Evolutionary conservation across 2,329 filamentous ascomycete genomes (phyloP).

Genomic region (Hirsutella minnesotensis): DNA sequence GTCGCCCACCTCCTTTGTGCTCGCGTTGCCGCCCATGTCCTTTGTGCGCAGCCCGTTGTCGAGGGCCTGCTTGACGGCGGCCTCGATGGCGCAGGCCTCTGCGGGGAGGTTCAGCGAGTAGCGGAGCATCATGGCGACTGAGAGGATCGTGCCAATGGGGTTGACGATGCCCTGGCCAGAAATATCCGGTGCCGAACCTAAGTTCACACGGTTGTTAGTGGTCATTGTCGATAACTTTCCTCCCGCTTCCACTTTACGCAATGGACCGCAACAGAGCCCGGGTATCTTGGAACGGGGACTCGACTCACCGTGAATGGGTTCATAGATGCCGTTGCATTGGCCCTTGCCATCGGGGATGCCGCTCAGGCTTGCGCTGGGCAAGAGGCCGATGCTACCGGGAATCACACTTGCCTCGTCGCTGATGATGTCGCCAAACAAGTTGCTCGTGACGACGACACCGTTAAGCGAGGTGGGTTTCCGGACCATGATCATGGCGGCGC

Average conservation of each 20-base stretch:
- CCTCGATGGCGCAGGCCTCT: slow-evolving; percentile 69
- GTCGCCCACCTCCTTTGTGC: slow-evolving; percentile 64
- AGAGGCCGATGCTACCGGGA: slow-evolving; percentile 75
- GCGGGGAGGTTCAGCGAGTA: slow-evolving; percentile 75
- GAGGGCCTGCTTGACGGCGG: slow-evolving; percentile 67
- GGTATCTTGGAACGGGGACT: neutral
- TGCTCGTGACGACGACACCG: slow-evolving; percentile 84
- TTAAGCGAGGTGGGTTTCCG: slow-evolving; percentile 85
- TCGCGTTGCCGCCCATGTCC: slow-evolving; percentile 70
- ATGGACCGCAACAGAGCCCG: neutral
- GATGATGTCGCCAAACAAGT: slow-evolving; percentile 93
- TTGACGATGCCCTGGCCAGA: slow-evolving; percentile 76
- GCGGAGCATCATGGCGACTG: slow-evolving; percentile 88
- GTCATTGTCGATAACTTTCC: neutral
- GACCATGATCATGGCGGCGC: slow-evolving; percentile 94
- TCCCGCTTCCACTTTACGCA: neutral
- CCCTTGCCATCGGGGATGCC: slow-evolving; percentile 77
- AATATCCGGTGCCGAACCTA: slow-evolving; percentile 85
- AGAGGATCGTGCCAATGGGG: slow-evolving; percentile 83
- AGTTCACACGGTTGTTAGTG: neutral
- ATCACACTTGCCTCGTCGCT: slow-evolving; percentile 92
- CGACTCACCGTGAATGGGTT: slow-evolving; percentile 79
- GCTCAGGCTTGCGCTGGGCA: slow-evolving; percentile 79
- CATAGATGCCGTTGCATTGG: slow-evolving; percentile 88
- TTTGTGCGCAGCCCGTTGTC: slow-evolving; percentile 68